These are phyloP conservation scores for Solanum pennellii DNA, from an alignment of 257 asterid genomes.

Conservation along the genomic window DNA sequence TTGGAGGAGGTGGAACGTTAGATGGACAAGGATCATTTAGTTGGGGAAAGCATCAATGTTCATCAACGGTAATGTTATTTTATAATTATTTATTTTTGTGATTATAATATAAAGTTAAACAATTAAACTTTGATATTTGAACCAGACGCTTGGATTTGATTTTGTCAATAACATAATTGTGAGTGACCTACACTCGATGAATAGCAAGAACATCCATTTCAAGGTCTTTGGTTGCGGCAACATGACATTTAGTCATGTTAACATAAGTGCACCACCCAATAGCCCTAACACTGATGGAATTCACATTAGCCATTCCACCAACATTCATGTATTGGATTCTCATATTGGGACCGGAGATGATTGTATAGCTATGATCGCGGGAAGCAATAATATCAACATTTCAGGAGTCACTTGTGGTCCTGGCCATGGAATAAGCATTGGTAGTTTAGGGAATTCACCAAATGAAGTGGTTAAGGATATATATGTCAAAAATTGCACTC, in stretches of 20 bases:
- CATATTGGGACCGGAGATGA: constrained; percentile 42
- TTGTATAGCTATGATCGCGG: constrained; percentile 50
- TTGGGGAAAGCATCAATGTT: background rate
- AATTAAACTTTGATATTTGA: background rate
- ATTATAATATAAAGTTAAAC: background rate
- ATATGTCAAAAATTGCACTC: constrained; percentile 23
- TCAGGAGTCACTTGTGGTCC: constrained; percentile 43
- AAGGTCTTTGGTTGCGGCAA: background rate
- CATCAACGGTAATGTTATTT: background rate
- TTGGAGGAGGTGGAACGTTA: background rate
- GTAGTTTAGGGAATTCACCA: constrained; percentile 36
- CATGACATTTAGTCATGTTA: background rate
- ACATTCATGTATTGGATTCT: background rate
- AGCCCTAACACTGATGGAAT: constrained; percentile 13
- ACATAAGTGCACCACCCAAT: background rate
- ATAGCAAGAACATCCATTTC: constrained; percentile 2
- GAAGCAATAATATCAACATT: constrained; percentile 33
- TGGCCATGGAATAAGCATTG: constrained; percentile 65
- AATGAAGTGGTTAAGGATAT: constrained; percentile 21
- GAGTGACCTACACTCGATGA: background rate
- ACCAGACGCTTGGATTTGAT: background rate
- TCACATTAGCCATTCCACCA: background rate
- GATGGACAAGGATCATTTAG: background rate
- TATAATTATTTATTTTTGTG: background rate
- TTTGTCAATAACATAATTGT: background rate